Conservation (phyloP, 768 basidiomycete species). For the Phlebiopsis flavidoalba region DNA sequence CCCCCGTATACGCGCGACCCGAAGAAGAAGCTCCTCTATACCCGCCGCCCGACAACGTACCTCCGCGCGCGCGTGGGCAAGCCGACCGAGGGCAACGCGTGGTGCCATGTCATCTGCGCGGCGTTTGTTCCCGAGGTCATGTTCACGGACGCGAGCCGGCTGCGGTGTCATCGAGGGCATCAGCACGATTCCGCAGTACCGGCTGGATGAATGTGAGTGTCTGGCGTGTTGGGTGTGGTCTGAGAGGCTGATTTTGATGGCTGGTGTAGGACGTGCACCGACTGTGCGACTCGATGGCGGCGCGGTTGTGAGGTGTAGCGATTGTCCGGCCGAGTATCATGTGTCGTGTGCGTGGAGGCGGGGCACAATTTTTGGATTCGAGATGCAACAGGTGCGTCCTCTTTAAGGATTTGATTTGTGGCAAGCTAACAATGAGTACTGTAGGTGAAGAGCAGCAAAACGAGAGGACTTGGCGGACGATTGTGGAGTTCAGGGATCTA, state of each 20-base stretch:
- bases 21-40: conserved; percentile 39
- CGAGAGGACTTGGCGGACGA: conserved; percentile 60
- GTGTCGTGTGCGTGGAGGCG: conserved; percentile 84
- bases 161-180: conserved; percentile 87
- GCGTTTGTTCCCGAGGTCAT: conserved; percentile 82
- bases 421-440: not conserved
- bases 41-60: conserved; percentile 55
- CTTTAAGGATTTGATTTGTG: conserved; percentile 21
- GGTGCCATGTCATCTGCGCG: conserved; percentile 89
- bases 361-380: conserved; percentile 89
- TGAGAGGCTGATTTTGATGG: conserved; percentile 14
- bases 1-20: conserved; percentile 54
- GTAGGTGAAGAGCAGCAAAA: conserved; percentile 68
- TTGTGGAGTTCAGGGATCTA: conserved; percentile 73
- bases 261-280: conserved; percentile 57
- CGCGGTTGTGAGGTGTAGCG: conserved; percentile 77
- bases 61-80: conserved; percentile 75
- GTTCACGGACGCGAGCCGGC: conserved; percentile 67
- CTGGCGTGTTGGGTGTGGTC: not conserved
- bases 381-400: conserved; percentile 65
- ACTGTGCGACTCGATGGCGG: conserved; percentile 74
- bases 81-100: conserved; percentile 89
- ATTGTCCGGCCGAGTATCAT: conserved; percentile 80
- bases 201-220: conserved; percentile 63
- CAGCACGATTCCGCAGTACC: conserved; percentile 60